Conservation (phyloP, 108 stramenopile species). For the Chaetoceros tenuissimus region DNA sequence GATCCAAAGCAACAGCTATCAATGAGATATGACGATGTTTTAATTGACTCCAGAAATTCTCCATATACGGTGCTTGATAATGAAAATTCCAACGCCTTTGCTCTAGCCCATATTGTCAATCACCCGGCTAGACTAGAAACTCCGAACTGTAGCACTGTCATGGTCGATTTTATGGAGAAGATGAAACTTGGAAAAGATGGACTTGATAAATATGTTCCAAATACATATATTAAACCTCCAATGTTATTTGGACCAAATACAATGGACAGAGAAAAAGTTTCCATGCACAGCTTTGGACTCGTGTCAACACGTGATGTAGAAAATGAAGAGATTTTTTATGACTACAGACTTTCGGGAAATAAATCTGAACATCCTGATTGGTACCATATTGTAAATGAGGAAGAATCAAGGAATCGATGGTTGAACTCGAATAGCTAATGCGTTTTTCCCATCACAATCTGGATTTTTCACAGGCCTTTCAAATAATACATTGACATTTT, state of each 20-base stretch:
- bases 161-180: slow-evolving; percentile 58
- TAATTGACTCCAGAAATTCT: slow-evolving; percentile 67
- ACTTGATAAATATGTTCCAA: slow-evolving; percentile 47
- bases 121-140: slow-evolving; percentile 41
- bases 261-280: slow-evolving; percentile 41
- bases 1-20: slow-evolving; percentile 60
- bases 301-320: slow-evolving; percentile 47
- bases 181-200: slow-evolving; percentile 27
- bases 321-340: slow-evolving; percentile 81
- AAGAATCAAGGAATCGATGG: slow-evolving; percentile 27
- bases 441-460: no score
- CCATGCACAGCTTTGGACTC: slow-evolving; percentile 78
- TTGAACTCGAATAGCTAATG: no score
- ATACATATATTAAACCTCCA: slow-evolving; percentile 65
- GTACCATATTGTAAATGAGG: slow-evolving; percentile 47
- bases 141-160: slow-evolving; percentile 53
- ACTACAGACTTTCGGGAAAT: slow-evolving; percentile 50
- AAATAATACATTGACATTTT: no score
- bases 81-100: slow-evolving; percentile 52
- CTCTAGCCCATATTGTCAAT: slow-evolving; percentile 74
- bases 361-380: slow-evolving; percentile 36
- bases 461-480: no score
- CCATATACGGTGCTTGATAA: slow-evolving; percentile 63
- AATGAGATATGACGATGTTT: slow-evolving; percentile 68
- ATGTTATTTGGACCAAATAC: slow-evolving; percentile 21